Conservation (phyloP, 2,329 filamentous ascomycete species). For the Pyricularia sp. region DNA sequence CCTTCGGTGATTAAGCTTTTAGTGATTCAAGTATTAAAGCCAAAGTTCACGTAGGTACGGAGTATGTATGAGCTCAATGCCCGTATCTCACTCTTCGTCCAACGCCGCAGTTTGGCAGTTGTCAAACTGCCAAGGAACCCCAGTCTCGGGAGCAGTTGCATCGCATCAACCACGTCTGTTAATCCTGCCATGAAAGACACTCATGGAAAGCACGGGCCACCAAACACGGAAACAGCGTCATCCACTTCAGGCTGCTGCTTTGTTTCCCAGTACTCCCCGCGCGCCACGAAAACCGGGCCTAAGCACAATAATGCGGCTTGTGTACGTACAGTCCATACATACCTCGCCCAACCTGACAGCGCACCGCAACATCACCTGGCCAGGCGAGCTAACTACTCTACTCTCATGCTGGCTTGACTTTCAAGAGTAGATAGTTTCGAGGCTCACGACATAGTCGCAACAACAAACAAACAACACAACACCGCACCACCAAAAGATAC, state of each 20-base stretch:
- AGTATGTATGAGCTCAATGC: not conserved
- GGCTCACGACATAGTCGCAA: not conserved
- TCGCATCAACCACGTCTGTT: slow-evolving; percentile 1
- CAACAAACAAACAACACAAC: not conserved
- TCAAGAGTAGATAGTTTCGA: not conserved
- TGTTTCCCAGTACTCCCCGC: not conserved
- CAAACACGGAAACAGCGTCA: not conserved
- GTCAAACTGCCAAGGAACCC: not conserved
- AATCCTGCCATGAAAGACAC: not conserved
- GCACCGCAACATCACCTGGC: not conserved
- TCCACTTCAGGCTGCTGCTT: not conserved
- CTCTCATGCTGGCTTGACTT: not conserved
- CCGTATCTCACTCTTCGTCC: not conserved
- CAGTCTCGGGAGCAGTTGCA: not conserved
- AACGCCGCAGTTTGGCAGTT: not conserved
- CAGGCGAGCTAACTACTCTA: not conserved
- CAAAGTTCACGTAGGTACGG: too few relatives aligned
- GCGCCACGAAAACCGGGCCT: slow-evolving; percentile 1
- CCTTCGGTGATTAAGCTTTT: too few relatives aligned
- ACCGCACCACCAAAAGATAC: not conserved
- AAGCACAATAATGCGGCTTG: not conserved
- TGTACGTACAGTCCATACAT: not conserved
- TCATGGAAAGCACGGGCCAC: not conserved
- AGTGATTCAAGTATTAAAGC: too few relatives aligned
- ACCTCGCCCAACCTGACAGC: not conserved